phyloP scores from a whole-genome alignment of 2,329 filamentous ascomycete genomes.

The Diaporthe batatas region DNA sequence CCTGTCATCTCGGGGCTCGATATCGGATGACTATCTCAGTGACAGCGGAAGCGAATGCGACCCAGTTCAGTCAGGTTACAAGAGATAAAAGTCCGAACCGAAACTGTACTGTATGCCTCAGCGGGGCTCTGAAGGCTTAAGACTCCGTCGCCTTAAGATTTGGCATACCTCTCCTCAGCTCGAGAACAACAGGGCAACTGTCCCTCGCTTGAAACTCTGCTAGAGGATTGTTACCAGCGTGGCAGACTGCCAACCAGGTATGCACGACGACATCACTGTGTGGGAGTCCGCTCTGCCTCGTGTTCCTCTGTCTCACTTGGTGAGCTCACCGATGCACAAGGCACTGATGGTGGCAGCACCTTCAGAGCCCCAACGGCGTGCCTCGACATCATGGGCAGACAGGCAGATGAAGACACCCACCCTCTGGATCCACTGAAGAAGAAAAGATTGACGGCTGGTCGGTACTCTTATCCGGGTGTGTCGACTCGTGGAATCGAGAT shows the following conservation, averaged over 20 bases:
- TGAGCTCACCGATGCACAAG: slow-evolving; percentile 6
- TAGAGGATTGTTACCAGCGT: neutral
- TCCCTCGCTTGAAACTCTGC: slow-evolving; percentile 15
- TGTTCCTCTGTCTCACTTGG: slow-evolving; percentile 31
- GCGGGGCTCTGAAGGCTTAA: neutral
- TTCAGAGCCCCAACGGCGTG: slow-evolving; percentile 5
- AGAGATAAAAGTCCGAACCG: neutral
- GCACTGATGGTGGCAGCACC: neutral
- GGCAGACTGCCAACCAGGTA: slow-evolving; percentile 1
- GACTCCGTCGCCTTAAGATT: neutral
- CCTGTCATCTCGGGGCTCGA: slow-evolving; percentile 17
- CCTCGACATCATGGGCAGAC: slow-evolving; percentile 29
- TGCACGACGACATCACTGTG: slow-evolving; percentile 30
- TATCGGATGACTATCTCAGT: slow-evolving; percentile 3
- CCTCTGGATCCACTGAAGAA: slow-evolving; percentile 8
- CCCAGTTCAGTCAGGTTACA: neutral
- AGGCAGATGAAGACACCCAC: slow-evolving; percentile 31
- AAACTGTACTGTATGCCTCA: neutral
- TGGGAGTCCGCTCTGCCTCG: slow-evolving; percentile 8
- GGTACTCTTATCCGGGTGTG: slow-evolving; percentile 12
- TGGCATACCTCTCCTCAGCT: neutral
- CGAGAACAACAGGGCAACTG: neutral
- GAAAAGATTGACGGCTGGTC: slow-evolving; percentile 30
- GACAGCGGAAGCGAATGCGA: slow-evolving; percentile 15
- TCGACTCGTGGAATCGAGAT: slow-evolving; percentile 13